Evolutionary conservation across 2,329 filamentous ascomycete genomes (phyloP).

Genomic region (Lanzia echinophila): DNA sequence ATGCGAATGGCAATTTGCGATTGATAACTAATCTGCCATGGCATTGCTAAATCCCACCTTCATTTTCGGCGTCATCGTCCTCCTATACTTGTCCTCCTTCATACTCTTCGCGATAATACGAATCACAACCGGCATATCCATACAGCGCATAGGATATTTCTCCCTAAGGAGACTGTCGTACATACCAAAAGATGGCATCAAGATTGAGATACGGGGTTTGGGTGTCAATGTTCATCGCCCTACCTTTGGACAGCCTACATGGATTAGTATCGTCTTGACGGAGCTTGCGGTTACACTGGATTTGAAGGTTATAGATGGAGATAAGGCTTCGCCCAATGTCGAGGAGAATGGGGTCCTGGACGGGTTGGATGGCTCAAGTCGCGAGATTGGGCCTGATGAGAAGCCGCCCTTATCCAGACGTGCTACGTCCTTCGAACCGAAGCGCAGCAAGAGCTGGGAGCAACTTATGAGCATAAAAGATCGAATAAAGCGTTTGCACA

Average conservation of each 20-base stretch:
- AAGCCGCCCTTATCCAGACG: constrained; percentile 15
- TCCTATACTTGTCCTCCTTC: constrained; percentile 87
- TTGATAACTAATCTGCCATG: constrained; percentile 37
- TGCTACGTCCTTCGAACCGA: constrained; percentile 25
- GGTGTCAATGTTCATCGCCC: constrained; percentile 85
- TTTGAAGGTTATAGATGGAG: constrained; percentile 55
- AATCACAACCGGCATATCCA: constrained; percentile 88
- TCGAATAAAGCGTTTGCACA: constrained; percentile 75
- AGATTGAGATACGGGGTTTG: constrained; percentile 81
- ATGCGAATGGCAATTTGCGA: constrained; percentile 9
- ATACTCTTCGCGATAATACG: constrained; percentile 88
- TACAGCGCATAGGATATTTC: constrained; percentile 89
- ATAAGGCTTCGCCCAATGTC: constrained; percentile 23
- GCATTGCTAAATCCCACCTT: constrained; percentile 70
- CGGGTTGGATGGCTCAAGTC: constrained; percentile 14
- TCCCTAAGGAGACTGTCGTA: constrained; percentile 88
- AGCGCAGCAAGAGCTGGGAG: constrained; percentile 72
- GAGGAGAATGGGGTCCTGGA: constrained; percentile 15
- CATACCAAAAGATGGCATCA: constrained; percentile 79
- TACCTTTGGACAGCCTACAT: constrained; percentile 94
- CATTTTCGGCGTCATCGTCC: constrained; percentile 74
- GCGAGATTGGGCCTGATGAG: constrained; percentile 16
- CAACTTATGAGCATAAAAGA: constrained; percentile 74
- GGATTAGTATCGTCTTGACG: constrained; percentile 82
- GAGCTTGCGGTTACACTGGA: constrained; percentile 83